Evolutionary conservation across 352 stramenopile genomes (phyloP), one percentile per base, ranked within the genome.

Genomic region (Pythium scleroteichum): DNA sequence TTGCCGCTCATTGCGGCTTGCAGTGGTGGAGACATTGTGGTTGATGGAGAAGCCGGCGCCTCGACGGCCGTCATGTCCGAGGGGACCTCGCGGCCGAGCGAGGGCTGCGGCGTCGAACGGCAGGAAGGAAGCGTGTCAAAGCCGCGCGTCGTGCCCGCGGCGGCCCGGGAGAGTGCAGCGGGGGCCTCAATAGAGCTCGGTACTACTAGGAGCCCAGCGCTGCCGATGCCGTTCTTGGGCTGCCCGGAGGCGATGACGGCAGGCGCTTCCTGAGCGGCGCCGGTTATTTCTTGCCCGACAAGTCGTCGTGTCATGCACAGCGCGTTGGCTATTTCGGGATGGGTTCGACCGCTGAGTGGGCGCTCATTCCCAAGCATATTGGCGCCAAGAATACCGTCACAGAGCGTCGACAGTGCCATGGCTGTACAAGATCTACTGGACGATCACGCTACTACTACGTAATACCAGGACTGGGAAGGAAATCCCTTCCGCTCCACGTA

Each of bases 251-350:
- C 22, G 42, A 33, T 29, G 32, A 19, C 32, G 52, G 41, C 23
- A 20, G 9, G 26, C 40, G 40, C 40, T 40, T 57, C 48, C 39
- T 58, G 48, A 22, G 39, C 40, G 23, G 24, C 38, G 59, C 59
- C 59, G 51, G 59, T 67, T 67, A 62, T 62, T 52, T 67, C 59
- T 67, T 67, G 59, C 51, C 59, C 59, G 59, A 62, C 59, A 67
- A 67, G 59, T 55, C 59, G 51, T 49, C 45, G 41, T 49, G 59
- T 54, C 59, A 53, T 32, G 27, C 40, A 44, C n/a, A 5, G 19
- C 41, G 33, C 35, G 51, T 35, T 63, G 35, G 49, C 58, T 67
- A 67, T 67, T 62, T 67, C 59, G 51, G 59, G 59, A 52, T 19
- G 52, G 23, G 42, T n/a, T 8, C 33, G 17, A 24, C 26, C 44